A percentile compares a stretch with the other conserved stretches of the same genome.
These are phyloP conservation scores for Coccomyxa sp. DNA, from an alignment of 139 green algal species.

Conservation along the genomic window DNA sequence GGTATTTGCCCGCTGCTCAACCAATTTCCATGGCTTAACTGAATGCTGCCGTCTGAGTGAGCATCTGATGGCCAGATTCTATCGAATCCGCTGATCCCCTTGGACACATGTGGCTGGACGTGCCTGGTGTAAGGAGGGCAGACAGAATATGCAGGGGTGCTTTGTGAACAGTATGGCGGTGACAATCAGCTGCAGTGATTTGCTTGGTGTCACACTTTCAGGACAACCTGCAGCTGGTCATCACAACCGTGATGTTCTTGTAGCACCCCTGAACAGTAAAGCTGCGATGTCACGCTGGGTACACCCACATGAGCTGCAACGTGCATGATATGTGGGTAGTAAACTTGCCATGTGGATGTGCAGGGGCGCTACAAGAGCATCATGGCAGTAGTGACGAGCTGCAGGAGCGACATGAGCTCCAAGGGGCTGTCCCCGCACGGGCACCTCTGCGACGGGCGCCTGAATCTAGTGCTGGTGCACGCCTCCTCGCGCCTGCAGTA, in stretches of 20 bases:
- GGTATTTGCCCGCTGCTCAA: not conserved
- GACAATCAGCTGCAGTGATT: too few species aligned
- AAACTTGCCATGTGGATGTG: not conserved
- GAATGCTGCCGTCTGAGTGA: not conserved
- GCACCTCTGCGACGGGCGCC: slow-evolving; percentile 71
- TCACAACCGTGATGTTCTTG: not conserved
- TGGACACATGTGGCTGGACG: not conserved
- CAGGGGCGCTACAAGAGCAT: slow-evolving; percentile 63
- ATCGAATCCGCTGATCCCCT: not conserved
- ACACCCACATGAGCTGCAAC: not conserved
- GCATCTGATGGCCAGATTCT: not conserved
- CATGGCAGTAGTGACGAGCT: slow-evolving; percentile 74
- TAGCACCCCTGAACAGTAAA: not conserved
- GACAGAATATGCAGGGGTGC: too few species aligned
- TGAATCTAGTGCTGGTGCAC: slow-evolving; percentile 74
- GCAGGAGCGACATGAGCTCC: slow-evolving; percentile 66
- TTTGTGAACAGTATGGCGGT: too few species aligned
- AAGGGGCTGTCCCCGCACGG: slow-evolving; percentile 58
- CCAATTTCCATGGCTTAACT: not conserved
- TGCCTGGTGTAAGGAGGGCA: not conserved
- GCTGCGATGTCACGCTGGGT: not conserved
- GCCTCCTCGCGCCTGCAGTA: slow-evolving; percentile 53
- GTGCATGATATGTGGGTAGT: not conserved
- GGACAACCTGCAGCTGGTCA: not conserved
- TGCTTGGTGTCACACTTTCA: too few species aligned